These are phyloP conservation scores for Sporothrix euskadiensis DNA, from an alignment of 2,329 filamentous ascomycete species.

Conservation along the genomic window DNA sequence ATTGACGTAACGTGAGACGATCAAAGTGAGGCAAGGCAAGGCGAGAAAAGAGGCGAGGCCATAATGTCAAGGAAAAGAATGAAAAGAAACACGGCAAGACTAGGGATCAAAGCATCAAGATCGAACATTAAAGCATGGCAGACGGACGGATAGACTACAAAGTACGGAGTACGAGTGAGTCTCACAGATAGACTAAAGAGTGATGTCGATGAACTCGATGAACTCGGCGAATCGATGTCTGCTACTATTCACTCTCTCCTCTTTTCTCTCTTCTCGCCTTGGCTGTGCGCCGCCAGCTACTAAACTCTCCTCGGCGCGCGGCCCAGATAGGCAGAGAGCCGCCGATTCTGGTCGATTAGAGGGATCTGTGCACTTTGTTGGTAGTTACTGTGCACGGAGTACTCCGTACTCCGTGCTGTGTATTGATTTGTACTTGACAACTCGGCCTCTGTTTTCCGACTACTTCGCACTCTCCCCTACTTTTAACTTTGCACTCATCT, in stretches of 20 bases:
- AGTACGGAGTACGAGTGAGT: background rate
- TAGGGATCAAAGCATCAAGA: background rate
- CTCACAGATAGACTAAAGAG: too few species aligned
- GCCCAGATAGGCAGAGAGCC: background rate
- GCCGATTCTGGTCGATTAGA: background rate
- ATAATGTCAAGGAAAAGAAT: background rate
- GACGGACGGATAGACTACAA: background rate
- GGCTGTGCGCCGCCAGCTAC: too few species aligned
- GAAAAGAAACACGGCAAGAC: background rate
- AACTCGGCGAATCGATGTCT: too few species aligned
- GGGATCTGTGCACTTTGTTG: background rate
- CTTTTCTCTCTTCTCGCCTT: too few species aligned
- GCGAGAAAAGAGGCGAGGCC: background rate
- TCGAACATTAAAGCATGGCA: background rate
- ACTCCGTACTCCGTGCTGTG: too few species aligned
- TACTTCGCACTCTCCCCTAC: too few species aligned
- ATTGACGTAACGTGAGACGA: background rate
- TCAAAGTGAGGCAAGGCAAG: background rate
- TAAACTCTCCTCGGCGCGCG: background rate
- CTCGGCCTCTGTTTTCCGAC: background rate
- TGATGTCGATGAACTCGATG: too few species aligned
- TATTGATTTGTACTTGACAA: background rate
- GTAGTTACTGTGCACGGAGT: background rate
- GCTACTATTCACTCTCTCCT: too few species aligned
- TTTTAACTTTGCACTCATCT: background rate